These are phyloP conservation scores for Zymoseptoria passerinii DNA, from an alignment of 2,329 filamentous ascomycete genomes.

Conservation along the genomic window DNA sequence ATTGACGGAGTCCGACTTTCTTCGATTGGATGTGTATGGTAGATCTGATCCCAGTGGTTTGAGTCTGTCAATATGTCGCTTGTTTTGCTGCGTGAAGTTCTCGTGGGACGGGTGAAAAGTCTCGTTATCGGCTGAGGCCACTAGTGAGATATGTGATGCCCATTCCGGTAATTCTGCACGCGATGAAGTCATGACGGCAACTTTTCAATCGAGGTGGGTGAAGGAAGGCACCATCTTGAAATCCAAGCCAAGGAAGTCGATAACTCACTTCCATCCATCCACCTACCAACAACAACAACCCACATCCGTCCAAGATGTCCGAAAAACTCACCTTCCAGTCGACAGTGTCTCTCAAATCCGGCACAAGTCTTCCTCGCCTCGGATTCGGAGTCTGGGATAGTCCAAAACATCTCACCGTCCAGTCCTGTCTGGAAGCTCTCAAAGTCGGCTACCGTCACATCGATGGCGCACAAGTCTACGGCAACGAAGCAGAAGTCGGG, in stretches of 20 bases:
- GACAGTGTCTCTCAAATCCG: slow-evolving; percentile 31
- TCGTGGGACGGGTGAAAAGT: not conserved
- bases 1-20: not conserved
- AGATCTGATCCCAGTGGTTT: no score
- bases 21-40: not conserved
- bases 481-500: slow-evolving; percentile 60
- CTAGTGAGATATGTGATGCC: not conserved
- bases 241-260: not conserved
- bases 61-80: no score
- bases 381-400: slow-evolving; percentile 61
- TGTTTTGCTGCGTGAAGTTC: not conserved
- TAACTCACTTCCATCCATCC: not conserved
- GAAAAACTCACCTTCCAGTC: not conserved
- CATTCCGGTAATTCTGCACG: not conserved
- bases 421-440: slow-evolving; percentile 52
- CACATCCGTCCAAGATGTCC: not conserved
- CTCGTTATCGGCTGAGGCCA: not conserved
- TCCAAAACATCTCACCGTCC: slow-evolving; percentile 38
- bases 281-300: not conserved
- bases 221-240: not conserved
- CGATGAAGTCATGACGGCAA: not conserved
- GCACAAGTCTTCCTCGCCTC: slow-evolving; percentile 52
- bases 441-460: slow-evolving; percentile 54
- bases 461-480: slow-evolving; percentile 62
- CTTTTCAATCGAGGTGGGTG: not conserved